A percentile compares a stretch with the other conserved stretches of the same genome.
Conservation (phyloP, 495 filamentous ascomycete genomes). For the Penicilliopsis zonata region DNA sequence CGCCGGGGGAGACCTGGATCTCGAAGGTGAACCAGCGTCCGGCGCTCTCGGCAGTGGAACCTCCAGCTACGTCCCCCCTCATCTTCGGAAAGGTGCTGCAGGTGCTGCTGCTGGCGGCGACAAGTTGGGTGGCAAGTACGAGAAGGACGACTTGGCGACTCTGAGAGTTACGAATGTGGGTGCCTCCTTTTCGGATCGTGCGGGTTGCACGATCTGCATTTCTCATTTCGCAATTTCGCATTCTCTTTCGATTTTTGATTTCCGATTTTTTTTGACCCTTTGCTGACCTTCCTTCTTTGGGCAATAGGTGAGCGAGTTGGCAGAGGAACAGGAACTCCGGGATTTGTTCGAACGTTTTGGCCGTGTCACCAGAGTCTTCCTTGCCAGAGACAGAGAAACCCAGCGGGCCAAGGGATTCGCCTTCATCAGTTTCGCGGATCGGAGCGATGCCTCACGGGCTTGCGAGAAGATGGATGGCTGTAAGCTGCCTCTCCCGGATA, state of each 20-base stretch:
- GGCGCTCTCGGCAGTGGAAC: conserved; percentile 56
- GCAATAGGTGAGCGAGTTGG: conserved; percentile 81
- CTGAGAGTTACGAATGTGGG: conserved; percentile 93
- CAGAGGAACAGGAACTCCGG: conserved; percentile 85
- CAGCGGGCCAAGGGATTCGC: conserved; percentile 93
- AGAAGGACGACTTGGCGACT: conserved; percentile 92
- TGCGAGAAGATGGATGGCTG: conserved; percentile 97
- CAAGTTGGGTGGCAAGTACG: conserved; percentile 87
- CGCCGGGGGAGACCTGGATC: conserved; percentile 36
- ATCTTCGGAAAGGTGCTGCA: conserved; percentile 64
- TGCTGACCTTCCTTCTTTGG: conserved; percentile 3
- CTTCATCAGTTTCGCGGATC: conserved; percentile 90
- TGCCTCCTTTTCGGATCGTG: conserved; percentile 9
- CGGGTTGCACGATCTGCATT: neutral
- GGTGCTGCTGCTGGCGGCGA: conserved; percentile 57
- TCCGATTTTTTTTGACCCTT: no score
- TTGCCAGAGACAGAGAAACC: conserved; percentile 94
- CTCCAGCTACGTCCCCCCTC: conserved; percentile 83
- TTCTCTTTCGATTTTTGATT: no score
- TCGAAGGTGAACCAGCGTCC: conserved; percentile 33
- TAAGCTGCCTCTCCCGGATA: conserved; percentile 27
- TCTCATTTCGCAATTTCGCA: no score
- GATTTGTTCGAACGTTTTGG: conserved; percentile 97
- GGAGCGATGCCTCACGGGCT: conserved; percentile 76
- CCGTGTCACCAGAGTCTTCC: conserved; percentile 89